Evolutionary conservation across 2,329 filamentous ascomycete species (phyloP), one percentile per base, ranked within the genome.

Genomic region (Cladorrhinum sp.): DNA sequence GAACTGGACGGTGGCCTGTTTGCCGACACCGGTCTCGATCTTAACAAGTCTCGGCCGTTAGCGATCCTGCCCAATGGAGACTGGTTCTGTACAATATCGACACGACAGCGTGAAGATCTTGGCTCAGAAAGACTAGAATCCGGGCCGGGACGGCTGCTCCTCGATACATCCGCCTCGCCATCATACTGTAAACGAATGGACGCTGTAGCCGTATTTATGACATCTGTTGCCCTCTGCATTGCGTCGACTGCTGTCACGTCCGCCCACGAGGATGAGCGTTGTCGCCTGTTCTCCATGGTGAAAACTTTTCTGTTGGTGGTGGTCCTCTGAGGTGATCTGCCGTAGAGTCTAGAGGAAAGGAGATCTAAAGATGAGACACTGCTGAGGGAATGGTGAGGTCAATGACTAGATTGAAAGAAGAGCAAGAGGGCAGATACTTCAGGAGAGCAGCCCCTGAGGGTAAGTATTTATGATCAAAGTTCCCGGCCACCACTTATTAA

Each of bases 191-290:
- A 58, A 29, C 65, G 62, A 49, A 72, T 69, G 7, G 70, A 68
- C 51, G 70, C 68, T 2, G 70, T 71, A 23, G 69, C 70, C 18
- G 66, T 66, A 2, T 67, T 64, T 69, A 73, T 72, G 50, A 69
- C 70, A 41, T 71, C 65, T 38, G 70, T 70, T 7, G 71, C 71
- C 18, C 63, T 64, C 60, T 71, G 66, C 68, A 72, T 70, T 13
- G 70, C 70, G 49, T 71, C 70, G 6, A 69, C 68, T 22, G 69
- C 70, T 23, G 53, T 55, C 9, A 59, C 41, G 32, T 64, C 61
- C 18, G 59, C 52, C 45, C 59, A 50, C 12, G 48, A 57, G 36
- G 63, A 55, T 10, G 50, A 36, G 20, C 29, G 41, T 45, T 22
- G 49, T 18, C 52, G 50, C 32, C 16, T 52, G 20, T 59, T 59